phyloP scores from a whole-genome alignment of 202 grass and related monocot species.

The Saccharum hybrid region DNA sequence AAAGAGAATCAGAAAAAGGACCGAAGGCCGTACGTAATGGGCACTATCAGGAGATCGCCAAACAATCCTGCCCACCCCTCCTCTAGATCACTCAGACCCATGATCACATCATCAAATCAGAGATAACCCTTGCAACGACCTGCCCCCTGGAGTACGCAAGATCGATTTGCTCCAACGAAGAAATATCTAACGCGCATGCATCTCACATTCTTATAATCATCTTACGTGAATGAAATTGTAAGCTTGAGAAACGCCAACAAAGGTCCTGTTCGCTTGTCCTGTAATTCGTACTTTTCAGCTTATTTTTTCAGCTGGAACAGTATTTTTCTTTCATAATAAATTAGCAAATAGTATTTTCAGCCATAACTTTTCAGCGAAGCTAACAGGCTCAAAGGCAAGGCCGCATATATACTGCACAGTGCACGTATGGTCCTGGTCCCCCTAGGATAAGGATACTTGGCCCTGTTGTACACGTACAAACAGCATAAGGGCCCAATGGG shows the following conservation, averaged over 20 bases:
- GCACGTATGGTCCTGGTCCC: not conserved
- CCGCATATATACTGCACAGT: too few relatives aligned
- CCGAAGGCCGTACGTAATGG: not conserved
- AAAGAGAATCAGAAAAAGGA: not conserved
- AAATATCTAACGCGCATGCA: slow-evolving; percentile 9
- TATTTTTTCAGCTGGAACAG: too few relatives aligned
- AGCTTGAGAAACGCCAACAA: not conserved
- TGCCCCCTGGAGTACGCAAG: not conserved
- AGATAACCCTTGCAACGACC: not conserved
- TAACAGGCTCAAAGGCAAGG: not conserved
- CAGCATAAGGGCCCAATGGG: not conserved
- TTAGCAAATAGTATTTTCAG: too few relatives aligned
- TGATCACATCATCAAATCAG: not conserved
- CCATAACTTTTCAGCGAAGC: too few relatives aligned
- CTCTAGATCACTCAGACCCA: not conserved
- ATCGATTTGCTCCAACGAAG: not conserved
- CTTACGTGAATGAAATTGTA: not conserved
- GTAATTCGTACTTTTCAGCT: too few relatives aligned
- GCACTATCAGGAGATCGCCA: not conserved
- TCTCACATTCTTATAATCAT: not conserved
- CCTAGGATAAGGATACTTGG: not conserved
- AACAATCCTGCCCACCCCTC: not conserved
- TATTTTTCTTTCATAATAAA: too few relatives aligned
- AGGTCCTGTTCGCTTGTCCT: too few relatives aligned
- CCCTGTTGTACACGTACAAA: not conserved